A percentile compares a stretch with the other conserved stretches of the same genome.
These are phyloP conservation scores for Phytopythium aichiense DNA, from an alignment of 352 stramenopile genomes.

Conservation along the genomic window DNA sequence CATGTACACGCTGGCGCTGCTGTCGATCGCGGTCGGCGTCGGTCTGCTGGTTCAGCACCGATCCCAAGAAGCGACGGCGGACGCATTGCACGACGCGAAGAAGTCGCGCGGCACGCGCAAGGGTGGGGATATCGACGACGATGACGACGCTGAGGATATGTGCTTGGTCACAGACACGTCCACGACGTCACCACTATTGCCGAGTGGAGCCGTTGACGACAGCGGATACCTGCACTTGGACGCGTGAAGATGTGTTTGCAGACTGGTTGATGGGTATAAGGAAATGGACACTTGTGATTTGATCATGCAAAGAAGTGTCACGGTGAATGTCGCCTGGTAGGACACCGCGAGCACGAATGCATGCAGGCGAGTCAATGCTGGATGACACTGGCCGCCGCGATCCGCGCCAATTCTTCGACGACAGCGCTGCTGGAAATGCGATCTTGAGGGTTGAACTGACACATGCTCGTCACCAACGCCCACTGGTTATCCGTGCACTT, in stretches of 20 bases:
- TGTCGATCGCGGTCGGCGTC: constrained; percentile 67
- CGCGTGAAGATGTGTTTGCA: constrained; percentile 8
- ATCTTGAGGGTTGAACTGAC: neutral
- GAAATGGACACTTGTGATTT: neutral
- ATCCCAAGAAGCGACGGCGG: constrained; percentile 15
- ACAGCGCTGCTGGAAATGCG: neutral
- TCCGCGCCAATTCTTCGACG: too few relatives aligned
- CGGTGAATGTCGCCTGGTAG: too few relatives aligned
- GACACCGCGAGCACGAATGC: too few relatives aligned
- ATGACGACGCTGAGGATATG: constrained; percentile 51
- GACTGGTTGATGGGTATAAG: neutral
- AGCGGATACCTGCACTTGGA: constrained; percentile 56
- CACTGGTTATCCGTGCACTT: neutral
- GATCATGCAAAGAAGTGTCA: too few relatives aligned
- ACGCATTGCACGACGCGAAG: constrained; percentile 3
- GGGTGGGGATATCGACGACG: constrained; percentile 12
- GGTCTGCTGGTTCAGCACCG: constrained; percentile 68
- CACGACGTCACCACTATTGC: constrained; percentile 59
- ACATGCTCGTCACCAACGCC: neutral
- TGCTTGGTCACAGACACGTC: constrained; percentile 59
- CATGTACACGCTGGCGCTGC: constrained; percentile 70
- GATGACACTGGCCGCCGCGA: too few relatives aligned
- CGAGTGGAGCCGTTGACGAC: constrained; percentile 33
- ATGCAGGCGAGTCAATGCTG: neutral
- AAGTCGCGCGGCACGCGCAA: constrained; percentile 13